Base-by-base conservation (phyloP, 1,284 basidiomycete genomes). In the Baeospora myosura region DNA sequence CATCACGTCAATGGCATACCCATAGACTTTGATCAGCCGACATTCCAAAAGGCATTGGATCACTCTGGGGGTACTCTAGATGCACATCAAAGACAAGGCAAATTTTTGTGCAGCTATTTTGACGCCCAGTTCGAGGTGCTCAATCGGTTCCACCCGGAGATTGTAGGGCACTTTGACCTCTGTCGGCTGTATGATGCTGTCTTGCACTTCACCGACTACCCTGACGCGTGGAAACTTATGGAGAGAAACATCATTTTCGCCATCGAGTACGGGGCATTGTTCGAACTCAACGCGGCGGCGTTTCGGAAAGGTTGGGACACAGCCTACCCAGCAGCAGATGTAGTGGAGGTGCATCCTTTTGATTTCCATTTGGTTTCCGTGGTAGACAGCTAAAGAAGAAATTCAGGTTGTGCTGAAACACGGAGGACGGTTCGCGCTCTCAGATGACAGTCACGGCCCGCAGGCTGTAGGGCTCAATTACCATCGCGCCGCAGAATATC, bases 391-490 rank as follows among this genome's bases (percentile, higher is more conserved):
- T n/a, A n/a, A n/a, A n/a, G n/a, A 38, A 38, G 33, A 43, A 12
- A 40, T 44, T 40, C 50, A 94, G 88, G 58, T 88, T 12, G 88
- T 98, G 45, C 52, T 78, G 10, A 55, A 68, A 14, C 58, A 70
- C 26, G 74, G 73, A 4, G 95, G 95, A 0, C 74, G 79, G 17
- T 74, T 98, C 45, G 80, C 86, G 16, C 71, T 98, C 14, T 98
- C 94, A 2, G 95, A 98, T 60, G 95, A 98, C 62, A 95, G 93
- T 43, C 95, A 98, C 56, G 92, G 92, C 0, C 84, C 90, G 1
- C 74, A 81, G 28, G 81, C 82, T 12, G 92, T 98, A 32, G 95
- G 90, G 0, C 67, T 93, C 41, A 93, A 97, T 61, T 98, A 96
- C 55, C 52, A 66, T 41, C 71, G 74, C 11, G 60, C 88, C 50